Evolutionary conservation across 768 basidiomycete species (phyloP), one percentile per base, ranked within the genome.

Genomic region (Termitomyces sp.): DNA sequence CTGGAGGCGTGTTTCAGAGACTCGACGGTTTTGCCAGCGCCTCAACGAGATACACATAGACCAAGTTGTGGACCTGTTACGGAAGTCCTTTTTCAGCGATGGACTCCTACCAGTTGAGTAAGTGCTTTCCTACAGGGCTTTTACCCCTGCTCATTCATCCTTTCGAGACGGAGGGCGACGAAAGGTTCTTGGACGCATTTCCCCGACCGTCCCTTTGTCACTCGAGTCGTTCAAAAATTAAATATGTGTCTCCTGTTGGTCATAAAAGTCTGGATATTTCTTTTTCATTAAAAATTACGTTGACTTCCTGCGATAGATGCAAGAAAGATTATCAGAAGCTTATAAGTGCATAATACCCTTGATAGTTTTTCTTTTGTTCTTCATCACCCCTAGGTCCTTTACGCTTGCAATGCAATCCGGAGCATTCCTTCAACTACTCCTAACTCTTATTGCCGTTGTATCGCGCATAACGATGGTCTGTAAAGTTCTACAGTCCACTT

Each of bases 391-490:
- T 60, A 92, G 90, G 46, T 79, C 79, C 30, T 83, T 90, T 58
- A 71, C 75, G 30, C 73, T 85, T 26, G 79, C 81, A 35, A 80
- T 92, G 76, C 87, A 87, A 66, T 79, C 82, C 0, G 88, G 86
- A 18, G 85, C 88, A 18, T 93, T 93, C 64, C 73, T 88, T 13
- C 86, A 87, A 60, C 66, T 89, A 16, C 70, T 86, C n/a, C 65
- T 93, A 47, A 72, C 82, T 5, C 74, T 92, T 43, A 73, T 76
- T 24, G 87, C 84, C 13, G 78, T 89, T 40, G 71, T 79, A 45
- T 86, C 87, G 3, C 79, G 90, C 56, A 68, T 89, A 66, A 72
- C 71, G 26, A 64, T 68, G 4, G 65, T 87, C 32, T 66, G 76
- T 24, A 63, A 68, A 38, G 82, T 84, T 59, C 60, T 87, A 1